Conservation (phyloP, 176 grass and related monocot genomes). For the Carex cristatella region DNA sequence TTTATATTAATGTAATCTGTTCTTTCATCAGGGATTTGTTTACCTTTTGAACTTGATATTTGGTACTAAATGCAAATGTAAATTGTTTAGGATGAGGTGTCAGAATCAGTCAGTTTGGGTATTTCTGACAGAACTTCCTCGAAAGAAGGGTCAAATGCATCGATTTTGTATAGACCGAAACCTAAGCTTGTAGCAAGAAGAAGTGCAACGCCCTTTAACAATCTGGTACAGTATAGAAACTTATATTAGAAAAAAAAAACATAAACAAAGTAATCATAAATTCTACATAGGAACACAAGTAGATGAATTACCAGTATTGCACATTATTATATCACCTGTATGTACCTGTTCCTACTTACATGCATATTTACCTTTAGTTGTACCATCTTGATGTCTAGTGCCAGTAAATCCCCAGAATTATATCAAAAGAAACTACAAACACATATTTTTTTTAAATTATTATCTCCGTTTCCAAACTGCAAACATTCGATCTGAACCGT, state of each 20-base stretch:
- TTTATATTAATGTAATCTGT: neutral
- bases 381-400: neutral
- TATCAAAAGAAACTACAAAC: neutral
- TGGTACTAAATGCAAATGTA: constrained; percentile 3
- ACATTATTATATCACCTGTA: neutral
- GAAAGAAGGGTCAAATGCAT: neutral
- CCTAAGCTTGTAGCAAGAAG: constrained; percentile 18
- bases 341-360: neutral
- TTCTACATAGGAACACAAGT: neutral
- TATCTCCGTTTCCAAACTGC: too few species aligned
- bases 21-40: neutral
- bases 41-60: neutral
- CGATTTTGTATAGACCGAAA: constrained; percentile 25
- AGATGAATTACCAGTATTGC: neutral
- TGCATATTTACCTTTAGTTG: neutral
- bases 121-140: neutral
- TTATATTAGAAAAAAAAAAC: neutral
- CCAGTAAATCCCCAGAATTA: neutral
- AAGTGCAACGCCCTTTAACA: neutral
- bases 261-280: neutral
- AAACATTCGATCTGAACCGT: too few species aligned
- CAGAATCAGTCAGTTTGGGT: constrained; percentile 8
- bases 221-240: constrained; percentile 16
- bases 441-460: neutral
- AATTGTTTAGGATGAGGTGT: constrained; percentile 15